Percentiles rank a stretch among this genome's conserved stretches.
These are phyloP conservation scores for Candida hispaniensis DNA, from an alignment of 805 yeast genomes.

Conservation along the genomic window DNA sequence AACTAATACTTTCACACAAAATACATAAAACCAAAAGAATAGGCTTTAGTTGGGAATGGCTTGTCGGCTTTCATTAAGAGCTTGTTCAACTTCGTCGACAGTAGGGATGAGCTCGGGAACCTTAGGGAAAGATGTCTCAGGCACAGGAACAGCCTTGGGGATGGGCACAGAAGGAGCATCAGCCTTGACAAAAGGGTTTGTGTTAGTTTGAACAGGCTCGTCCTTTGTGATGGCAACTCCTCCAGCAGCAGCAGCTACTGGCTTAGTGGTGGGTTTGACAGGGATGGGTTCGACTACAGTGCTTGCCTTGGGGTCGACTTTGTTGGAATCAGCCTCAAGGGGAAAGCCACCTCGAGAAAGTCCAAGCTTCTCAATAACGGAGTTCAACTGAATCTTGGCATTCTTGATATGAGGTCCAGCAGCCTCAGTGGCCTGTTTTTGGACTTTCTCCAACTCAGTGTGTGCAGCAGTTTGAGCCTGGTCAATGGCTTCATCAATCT, in stretches of 20 bases:
- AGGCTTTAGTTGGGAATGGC: slow-evolving; percentile 16
- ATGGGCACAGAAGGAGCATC: slow-evolving; percentile 9
- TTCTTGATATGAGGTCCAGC: slow-evolving; percentile 31
- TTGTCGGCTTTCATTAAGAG: slow-evolving; percentile 13
- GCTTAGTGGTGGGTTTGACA: slow-evolving; percentile 16
- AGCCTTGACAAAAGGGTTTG: slow-evolving; percentile 6
- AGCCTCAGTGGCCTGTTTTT: slow-evolving; percentile 23
- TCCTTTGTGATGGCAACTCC: slow-evolving; percentile 16
- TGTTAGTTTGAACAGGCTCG: slow-evolving; percentile 2
- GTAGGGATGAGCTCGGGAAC: slow-evolving; percentile 12
- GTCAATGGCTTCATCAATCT: slow-evolving; percentile 47
- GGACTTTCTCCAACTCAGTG: slow-evolving; percentile 21
- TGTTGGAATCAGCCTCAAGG: slow-evolving; percentile 19
- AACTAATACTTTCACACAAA: too few relatives aligned
- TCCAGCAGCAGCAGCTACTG: slow-evolving; percentile 17
- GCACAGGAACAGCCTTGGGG: slow-evolving; percentile 15
- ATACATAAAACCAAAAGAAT: too few relatives aligned
- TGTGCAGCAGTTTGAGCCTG: slow-evolving; percentile 22
- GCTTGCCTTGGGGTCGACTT: slow-evolving; percentile 22
- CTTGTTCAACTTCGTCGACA: slow-evolving; percentile 15
- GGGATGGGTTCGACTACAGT: slow-evolving; percentile 15
- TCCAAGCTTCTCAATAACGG: slow-evolving; percentile 23
- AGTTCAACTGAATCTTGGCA: slow-evolving; percentile 23
- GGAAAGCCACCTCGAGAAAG: slow-evolving; percentile 30
- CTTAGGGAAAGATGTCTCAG: slow-evolving; percentile 13